Evolutionary conservation across 2,329 filamentous ascomycete species (phyloP), one percentile per base, ranked within the genome.

Genomic region (Phaeoacremonium minimum): DNA sequence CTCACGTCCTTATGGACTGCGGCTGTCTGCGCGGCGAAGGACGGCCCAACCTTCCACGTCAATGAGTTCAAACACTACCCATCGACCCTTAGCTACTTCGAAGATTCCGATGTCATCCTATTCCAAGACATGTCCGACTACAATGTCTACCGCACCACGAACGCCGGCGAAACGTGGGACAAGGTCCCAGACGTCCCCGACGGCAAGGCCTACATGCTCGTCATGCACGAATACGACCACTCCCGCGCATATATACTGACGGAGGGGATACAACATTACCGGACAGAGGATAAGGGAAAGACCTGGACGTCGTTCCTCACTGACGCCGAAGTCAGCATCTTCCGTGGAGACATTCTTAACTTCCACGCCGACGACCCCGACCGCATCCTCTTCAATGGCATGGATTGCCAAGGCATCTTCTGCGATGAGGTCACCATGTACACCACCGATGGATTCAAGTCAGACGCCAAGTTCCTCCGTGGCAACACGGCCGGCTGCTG

Each of bases 321-420:
- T 22, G 67, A 77, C 28, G 68, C 66, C 32, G 60, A 66, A 48
- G 77, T 77, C 32, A 80, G 70, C 56, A 60, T 69, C 46, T 78
- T 73, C 48, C 64, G 71, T 42, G 47, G 53, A 46, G 58, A 60
- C 45, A 50, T 67, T 61, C 69, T 97, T 46, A 71, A 70, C 47
- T 98, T 95, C 64, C 88, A 97, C 61, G 88, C 87, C 37, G 71
- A 66, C 46, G 87, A 98, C 58, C 79, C 84, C 15, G 78, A 91
- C 52, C 87, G 87, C 63, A 85, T 97, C 45, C 77, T 98, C 43
- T 88, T 93, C 65, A 84, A 90, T 56, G 80, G 81, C 55, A 78
- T 83, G 69, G 69, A 80, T 43, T 90, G 85, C 56, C 63, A 73
- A 14, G 70, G 75, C 30, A 68, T 77, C 17, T 75, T 77, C 50